Evolutionary conservation across 371 early-diverging fungal genomes (phyloP), one percentile per base, ranked within the genome.

Genomic region (Modicella reniformis): DNA sequence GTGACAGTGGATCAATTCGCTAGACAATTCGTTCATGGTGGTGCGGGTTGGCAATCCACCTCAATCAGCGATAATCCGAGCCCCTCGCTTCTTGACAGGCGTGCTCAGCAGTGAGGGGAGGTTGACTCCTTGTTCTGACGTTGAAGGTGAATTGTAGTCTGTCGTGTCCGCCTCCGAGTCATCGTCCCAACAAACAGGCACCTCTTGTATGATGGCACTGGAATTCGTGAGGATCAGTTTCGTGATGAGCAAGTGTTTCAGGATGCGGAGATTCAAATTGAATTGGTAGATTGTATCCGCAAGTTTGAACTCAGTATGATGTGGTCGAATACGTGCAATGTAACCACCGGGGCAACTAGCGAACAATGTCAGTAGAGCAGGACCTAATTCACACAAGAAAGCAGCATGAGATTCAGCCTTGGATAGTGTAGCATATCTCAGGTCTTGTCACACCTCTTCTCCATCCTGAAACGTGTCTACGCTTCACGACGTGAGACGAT

Each of bases 311-410:
- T 64, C 32, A 13, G 5, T 56, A 5, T 2, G 30, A 26, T 64
- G 57, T 47, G 65, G 56, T 23, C 29, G n/a, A 23, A 64, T 19
- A 21, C 65, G 55, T 30, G 30, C 56, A 56, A 64, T 21, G 34
- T 64, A 56, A 17, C 65, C 65, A 15, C 57, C 65, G 54, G 65
- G 65, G 32, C 49, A 64, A 44, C 17, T 64, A 21, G 65, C 65
- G 49, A 28, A 64, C 48, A 64, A 56, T 33, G 65, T 64, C 57
- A 49, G 44, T 33, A 64, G 30, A 12, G 65, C 17, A 28, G 65
- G 56, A 25, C 65, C 65, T 56, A 44, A 37, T 37, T 8, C 5
- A 37, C 37, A 8, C 37, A 37, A 37, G 12, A 12, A 37, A 37
- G 37, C 37, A 37, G 37, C 37, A 37, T 8, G 37, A 37, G 37